These are phyloP conservation scores for Harringtonia aguacate DNA, from an alignment of 2,329 filamentous ascomycete species.

Conservation along the genomic window DNA sequence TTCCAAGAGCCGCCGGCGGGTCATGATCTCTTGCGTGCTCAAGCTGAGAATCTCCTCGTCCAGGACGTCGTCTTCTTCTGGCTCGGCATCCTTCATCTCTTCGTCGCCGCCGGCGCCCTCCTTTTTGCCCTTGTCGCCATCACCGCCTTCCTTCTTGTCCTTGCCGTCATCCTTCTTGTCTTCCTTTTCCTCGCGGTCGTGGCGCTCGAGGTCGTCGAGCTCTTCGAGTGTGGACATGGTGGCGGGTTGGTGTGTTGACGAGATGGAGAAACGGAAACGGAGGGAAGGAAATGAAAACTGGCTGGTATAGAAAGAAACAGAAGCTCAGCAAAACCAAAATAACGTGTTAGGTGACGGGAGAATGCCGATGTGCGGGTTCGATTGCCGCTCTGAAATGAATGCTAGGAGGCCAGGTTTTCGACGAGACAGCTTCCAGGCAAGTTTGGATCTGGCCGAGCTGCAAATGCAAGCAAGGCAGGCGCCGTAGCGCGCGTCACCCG, in stretches of 20 bases:
- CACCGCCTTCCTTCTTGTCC: conserved; percentile 23
- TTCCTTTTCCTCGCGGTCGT: conserved; percentile 56
- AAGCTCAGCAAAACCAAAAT: no score
- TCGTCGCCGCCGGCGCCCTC: conserved; percentile 52
- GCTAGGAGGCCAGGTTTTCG: no score
- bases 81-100: conserved; percentile 80
- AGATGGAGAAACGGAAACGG: not conserved
- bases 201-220: conserved; percentile 78
- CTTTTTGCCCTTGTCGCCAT: conserved; percentile 30
- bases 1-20: conserved; percentile 81
- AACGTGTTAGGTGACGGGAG: no score
- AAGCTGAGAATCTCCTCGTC: conserved; percentile 90
- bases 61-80: conserved; percentile 67
- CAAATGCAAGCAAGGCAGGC: conserved; percentile 4
- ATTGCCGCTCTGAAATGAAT: no score
- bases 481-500: conserved; percentile 6
- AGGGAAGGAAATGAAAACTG: not conserved
- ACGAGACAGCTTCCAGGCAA: no score
- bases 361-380: not conserved
- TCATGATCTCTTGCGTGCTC: conserved; percentile 90
- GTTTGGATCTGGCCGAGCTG: not conserved
- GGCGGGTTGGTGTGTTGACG: conserved; percentile 9
- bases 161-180: conserved; percentile 18
- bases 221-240: conserved; percentile 86
- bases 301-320: no score